Percentiles rank a stretch among this genome's conserved stretches.
Conservation (phyloP, 176 grass and related monocot genomes). For the Saccharum spontaneum region DNA sequence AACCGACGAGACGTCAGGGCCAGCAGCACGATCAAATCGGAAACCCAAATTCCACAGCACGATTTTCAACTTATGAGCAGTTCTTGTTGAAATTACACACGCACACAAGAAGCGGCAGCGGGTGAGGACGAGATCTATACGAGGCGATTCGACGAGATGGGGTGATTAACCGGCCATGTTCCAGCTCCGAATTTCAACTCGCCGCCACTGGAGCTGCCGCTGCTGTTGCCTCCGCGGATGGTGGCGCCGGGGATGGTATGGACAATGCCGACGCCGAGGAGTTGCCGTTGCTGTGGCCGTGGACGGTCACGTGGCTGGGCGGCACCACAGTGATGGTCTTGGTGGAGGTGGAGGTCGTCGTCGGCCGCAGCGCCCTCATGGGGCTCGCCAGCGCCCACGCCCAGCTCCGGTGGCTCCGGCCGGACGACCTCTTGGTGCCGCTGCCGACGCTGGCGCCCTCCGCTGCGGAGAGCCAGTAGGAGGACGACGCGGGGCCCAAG, state of each 20-base stretch:
- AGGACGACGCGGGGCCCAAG: slow-evolving; percentile 44
- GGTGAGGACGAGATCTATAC: slow-evolving; percentile 12
- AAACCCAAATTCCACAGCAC: slow-evolving; percentile 36
- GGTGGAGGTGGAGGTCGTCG: slow-evolving; percentile 45
- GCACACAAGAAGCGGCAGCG: not conserved
- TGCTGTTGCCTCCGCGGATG: not conserved
- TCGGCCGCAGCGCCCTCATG: slow-evolving; percentile 71
- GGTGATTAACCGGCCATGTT: not conserved
- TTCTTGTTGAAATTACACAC: slow-evolving; percentile 33
- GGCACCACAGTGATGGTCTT: slow-evolving; percentile 50
- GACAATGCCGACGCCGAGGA: slow-evolving; percentile 37
- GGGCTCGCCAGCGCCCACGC: slow-evolving; percentile 81
- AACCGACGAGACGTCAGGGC: not conserved
- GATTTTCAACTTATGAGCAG: slow-evolving; percentile 29
- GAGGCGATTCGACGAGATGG: not conserved
- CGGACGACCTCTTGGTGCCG: slow-evolving; percentile 7
- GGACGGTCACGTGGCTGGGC: slow-evolving; percentile 7
- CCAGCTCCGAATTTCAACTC: slow-evolving; percentile 5
- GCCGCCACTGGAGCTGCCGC: not conserved
- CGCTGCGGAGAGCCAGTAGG: slow-evolving; percentile 69
- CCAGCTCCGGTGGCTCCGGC: slow-evolving; percentile 53
- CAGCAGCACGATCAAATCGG: not conserved
- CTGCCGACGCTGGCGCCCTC: slow-evolving; percentile 26
- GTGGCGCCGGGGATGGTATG: slow-evolving; percentile 1
- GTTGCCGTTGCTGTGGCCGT: slow-evolving; percentile 23